Evolutionary conservation across 192 early-diverging fungal genomes (phyloP).

Genomic region (Podila epicladia): DNA sequence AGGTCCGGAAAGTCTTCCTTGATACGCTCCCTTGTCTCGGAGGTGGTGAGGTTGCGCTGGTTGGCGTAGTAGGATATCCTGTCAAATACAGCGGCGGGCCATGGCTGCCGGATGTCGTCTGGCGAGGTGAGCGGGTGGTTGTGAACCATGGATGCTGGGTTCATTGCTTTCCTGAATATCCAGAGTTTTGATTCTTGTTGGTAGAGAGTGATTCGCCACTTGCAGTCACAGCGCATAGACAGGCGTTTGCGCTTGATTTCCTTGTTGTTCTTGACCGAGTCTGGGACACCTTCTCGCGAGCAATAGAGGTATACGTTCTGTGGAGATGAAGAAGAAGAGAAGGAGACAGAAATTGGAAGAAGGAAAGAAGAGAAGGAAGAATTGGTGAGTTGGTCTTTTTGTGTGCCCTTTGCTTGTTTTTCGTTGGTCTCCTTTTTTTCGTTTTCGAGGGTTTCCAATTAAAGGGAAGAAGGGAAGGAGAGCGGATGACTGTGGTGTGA

Average conservation of each 20-base stretch:
- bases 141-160: constrained; percentile 61
- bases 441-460: not conserved
- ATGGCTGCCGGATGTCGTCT: constrained; percentile 61
- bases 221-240: constrained; percentile 66
- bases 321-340: too few species aligned
- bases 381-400: not conserved
- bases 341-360: not conserved
- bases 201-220: constrained; percentile 66
- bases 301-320: constrained; percentile 71
- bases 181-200: constrained; percentile 62
- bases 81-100: constrained; percentile 61
- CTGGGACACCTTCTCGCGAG: constrained; percentile 66
- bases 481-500: not conserved
- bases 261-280: constrained; percentile 62
- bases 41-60: constrained; percentile 54
- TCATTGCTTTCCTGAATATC: constrained; percentile 68
- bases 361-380: not conserved
- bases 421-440: not conserved
- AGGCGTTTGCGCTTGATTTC: constrained; percentile 61
- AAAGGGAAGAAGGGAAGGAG: not conserved
- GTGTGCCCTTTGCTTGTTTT: not conserved
- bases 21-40: constrained; percentile 56
- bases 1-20: constrained; percentile 63
- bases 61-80: constrained; percentile 61
- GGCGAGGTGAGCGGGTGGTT: constrained; percentile 64